Evolutionary conservation across 768 basidiomycete species (phyloP).

Genomic region (Lentinula detonsa): DNA sequence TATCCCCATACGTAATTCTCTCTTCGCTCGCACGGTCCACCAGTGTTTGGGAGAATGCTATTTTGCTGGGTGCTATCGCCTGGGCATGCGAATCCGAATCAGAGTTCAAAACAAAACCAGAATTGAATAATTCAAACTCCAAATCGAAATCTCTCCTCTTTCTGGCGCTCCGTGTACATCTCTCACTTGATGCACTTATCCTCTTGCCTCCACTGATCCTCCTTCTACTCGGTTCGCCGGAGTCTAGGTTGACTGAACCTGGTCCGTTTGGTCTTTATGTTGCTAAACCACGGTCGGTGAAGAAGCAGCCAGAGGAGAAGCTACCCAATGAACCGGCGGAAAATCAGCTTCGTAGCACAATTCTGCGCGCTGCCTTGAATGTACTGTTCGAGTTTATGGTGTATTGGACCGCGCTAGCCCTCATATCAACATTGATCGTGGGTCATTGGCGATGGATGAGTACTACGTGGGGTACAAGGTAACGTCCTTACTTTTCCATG

Average conservation of each 20-base stretch:
- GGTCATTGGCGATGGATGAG: slow-evolving; percentile 65
- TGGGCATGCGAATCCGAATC: slow-evolving; percentile 58
- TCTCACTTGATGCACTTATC: slow-evolving; percentile 66
- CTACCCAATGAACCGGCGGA: no score
- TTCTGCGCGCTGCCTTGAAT: background rate
- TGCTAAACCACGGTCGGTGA: no score
- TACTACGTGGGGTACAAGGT: slow-evolving; percentile 87
- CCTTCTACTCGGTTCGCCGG: slow-evolving; percentile 52
- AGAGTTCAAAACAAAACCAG: background rate
- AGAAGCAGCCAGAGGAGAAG: no score
- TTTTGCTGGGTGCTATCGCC: slow-evolving; percentile 60
- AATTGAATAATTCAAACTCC: slow-evolving; percentile 8
- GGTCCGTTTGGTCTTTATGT: slow-evolving; percentile 18
- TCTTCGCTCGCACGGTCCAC: slow-evolving; percentile 80
- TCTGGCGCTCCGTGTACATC: slow-evolving; percentile 66
- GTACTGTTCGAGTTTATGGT: slow-evolving; percentile 41
- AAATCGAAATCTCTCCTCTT: slow-evolving; percentile 12
- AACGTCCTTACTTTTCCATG: slow-evolving; percentile 17
- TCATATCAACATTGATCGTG: slow-evolving; percentile 48
- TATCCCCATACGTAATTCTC: slow-evolving; percentile 86
- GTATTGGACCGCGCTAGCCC: slow-evolving; percentile 43
- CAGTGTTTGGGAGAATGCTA: slow-evolving; percentile 73
- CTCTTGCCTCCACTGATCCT: slow-evolving; percentile 63
- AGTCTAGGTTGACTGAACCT: slow-evolving; percentile 57
- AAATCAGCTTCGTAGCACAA: background rate